Evolutionary conservation across 73 alveolate genomes (phyloP).

Genomic region (Paramecium sexaurelia): DNA sequence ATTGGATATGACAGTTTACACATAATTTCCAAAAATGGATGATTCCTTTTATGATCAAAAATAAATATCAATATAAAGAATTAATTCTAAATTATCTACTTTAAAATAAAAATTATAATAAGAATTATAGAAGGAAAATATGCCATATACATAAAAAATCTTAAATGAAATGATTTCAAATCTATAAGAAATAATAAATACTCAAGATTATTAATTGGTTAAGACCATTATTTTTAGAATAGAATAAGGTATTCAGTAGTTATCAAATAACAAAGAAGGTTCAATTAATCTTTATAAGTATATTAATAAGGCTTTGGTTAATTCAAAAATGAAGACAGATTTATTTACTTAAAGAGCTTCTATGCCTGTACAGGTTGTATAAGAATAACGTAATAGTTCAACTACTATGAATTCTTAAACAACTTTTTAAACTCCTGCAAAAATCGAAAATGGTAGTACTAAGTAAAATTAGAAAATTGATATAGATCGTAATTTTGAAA

Average conservation of each 20-base stretch:
- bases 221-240: neutral
- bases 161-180: neutral
- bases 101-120: conserved; percentile 11
- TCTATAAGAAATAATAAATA: neutral
- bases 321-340: neutral
- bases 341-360: conserved; percentile 28
- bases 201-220: neutral
- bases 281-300: conserved; percentile 29
- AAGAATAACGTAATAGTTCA: neutral
- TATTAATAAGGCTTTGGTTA: neutral
- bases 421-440: neutral
- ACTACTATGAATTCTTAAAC: neutral
- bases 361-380: neutral
- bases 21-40: neutral
- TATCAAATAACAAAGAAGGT: conserved; percentile 14
- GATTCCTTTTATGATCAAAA: conserved; percentile 43
- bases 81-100: neutral
- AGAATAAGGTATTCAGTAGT: neutral
- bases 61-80: neutral
- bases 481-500: neutral
- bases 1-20: conserved; percentile 1
- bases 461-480: neutral
- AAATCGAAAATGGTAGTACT: neutral
- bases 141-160: conserved; percentile 36
- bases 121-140: conserved; percentile 14